phyloP scores from a whole-genome alignment of 495 filamentous ascomycete species.

The Xylaria acuta region DNA sequence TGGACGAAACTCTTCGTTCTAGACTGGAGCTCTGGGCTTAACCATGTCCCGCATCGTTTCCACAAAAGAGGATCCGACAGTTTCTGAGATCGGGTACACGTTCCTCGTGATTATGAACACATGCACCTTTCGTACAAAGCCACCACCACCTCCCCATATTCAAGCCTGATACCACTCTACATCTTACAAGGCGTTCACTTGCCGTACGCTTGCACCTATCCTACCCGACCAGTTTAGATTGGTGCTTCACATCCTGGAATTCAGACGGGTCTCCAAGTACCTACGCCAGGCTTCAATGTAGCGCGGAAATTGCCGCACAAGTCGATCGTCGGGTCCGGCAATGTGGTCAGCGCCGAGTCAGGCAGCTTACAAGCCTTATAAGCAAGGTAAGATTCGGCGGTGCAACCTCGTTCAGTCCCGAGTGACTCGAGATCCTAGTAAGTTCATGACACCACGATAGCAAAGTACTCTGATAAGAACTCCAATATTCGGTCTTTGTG shows the following conservation, averaged over 20 bases:
- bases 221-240: neutral
- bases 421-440: neutral
- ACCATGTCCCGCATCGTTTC: neutral
- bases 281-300: neutral
- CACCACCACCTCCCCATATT: neutral
- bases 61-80: neutral
- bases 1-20: neutral
- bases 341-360: constrained; percentile 19
- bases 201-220: neutral
- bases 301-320: constrained; percentile 12
- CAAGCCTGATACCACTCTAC: constrained; percentile 4
- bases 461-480: neutral
- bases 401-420: constrained; percentile 17
- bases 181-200: neutral
- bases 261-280: constrained; percentile 1
- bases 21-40: neutral
- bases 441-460: neutral
- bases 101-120: constrained; percentile 15
- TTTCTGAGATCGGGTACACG: neutral
- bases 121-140: constrained; percentile 5
- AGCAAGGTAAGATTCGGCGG: constrained; percentile 23
- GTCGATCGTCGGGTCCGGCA: constrained; percentile 17
- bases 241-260: neutral
- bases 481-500: neutral
- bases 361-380: constrained; percentile 20